Evolutionary conservation across 306 rosid species (phyloP).

Genomic region (Vicia sativa): DNA sequence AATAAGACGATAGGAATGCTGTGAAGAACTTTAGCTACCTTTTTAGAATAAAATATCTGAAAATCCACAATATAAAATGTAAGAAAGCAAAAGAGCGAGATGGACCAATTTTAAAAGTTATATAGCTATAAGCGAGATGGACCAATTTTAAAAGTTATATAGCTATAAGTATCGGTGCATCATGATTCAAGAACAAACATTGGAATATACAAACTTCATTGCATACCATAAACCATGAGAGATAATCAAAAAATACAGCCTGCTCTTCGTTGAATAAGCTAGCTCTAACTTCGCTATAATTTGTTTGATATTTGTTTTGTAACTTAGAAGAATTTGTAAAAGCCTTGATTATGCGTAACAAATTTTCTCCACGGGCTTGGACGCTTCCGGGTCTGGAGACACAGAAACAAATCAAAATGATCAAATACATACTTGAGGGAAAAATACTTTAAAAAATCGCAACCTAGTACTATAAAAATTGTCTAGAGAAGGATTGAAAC

Average conservation of each 20-base stretch:
- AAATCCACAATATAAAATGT: conserved; percentile 37
- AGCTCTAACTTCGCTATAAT: conserved; percentile 46
- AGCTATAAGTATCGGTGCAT: conserved; percentile 31
- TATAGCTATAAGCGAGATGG: too few species aligned
- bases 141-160: conserved; percentile 28
- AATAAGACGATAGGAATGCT: conserved; percentile 71
- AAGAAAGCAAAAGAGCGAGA: conserved; percentile 32
- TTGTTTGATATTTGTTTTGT: conserved; percentile 55
- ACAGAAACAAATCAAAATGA: conserved; percentile 39
- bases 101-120: conserved; percentile 19
- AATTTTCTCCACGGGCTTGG: conserved; percentile 98
- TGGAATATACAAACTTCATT: conserved; percentile 32
- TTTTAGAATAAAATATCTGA: conserved; percentile 82
- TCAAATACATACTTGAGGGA: conserved; percentile 45
- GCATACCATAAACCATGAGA: conserved; percentile 91
- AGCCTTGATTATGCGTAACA: conserved; percentile 80
- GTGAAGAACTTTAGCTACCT: conserved; percentile 81
- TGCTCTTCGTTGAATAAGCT: conserved; percentile 53
- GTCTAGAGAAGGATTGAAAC: neutral
- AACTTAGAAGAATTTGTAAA: conserved; percentile 79
- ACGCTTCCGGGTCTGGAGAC: conserved; percentile 91
- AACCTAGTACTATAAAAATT: neutral
- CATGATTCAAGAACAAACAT: neutral
- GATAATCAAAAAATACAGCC: conserved; percentile 92
- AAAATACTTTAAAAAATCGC: conserved; percentile 21